These are phyloP conservation scores for Podosphaera fusca DNA, from an alignment of 2,329 filamentous ascomycete genomes.

Conservation along the genomic window DNA sequence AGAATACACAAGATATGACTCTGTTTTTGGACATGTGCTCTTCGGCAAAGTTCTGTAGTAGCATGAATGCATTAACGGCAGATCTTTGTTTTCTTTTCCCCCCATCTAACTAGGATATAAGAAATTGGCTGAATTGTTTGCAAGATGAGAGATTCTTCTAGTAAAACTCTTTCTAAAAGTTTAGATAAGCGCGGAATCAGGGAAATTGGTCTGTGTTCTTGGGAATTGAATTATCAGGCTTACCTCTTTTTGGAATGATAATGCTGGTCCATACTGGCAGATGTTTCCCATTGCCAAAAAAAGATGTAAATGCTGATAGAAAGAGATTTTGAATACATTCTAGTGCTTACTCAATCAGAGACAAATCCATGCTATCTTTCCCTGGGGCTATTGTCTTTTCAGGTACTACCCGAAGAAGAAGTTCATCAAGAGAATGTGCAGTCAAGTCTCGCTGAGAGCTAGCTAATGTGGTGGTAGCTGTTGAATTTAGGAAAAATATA, in stretches of 20 bases:
- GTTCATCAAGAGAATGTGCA: too few relatives aligned
- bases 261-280: neutral
- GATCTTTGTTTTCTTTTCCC: too few relatives aligned
- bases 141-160: neutral
- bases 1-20: neutral
- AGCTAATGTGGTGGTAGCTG: too few relatives aligned
- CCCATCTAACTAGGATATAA: neutral
- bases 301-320: neutral
- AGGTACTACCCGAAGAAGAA: too few relatives aligned
- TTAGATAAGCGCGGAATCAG: neutral
- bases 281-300: too few relatives aligned
- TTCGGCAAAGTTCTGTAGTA: too few relatives aligned
- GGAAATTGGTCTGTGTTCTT: neutral
- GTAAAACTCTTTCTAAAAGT: neutral
- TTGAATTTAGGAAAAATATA: too few relatives aligned
- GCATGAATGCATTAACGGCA: too few relatives aligned
- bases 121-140: neutral
- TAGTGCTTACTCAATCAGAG: neutral
- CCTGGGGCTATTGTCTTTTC: too few relatives aligned
- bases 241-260: neutral
- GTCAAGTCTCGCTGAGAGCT: too few relatives aligned
- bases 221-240: neutral
- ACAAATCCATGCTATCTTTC: too few relatives aligned
- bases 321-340: neutral
- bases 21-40: neutral